A percentile compares a stretch with the other conserved stretches of the same genome.
phyloP scores from a whole-genome alignment of 2,329 filamentous ascomycete species.

The Penicillium sclerotigenum region DNA sequence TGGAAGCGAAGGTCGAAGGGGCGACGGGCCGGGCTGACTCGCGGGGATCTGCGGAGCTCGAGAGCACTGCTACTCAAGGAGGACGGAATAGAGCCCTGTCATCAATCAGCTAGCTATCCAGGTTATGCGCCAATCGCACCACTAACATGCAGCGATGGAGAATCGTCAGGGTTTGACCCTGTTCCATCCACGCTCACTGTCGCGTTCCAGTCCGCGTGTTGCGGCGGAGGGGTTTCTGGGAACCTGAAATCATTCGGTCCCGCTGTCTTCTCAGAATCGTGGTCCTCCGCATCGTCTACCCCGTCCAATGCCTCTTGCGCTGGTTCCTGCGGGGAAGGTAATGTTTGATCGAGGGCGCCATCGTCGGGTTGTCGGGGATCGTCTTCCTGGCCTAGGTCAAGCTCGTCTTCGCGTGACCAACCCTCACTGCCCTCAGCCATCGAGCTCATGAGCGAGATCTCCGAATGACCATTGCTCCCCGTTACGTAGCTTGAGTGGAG shows the following conservation, averaged over 20 bases:
- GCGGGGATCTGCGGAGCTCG: conserved; percentile 65
- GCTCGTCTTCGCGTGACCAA: conserved; percentile 57
- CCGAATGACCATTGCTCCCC: conserved; percentile 53
- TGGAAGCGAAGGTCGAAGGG: conserved; percentile 95
- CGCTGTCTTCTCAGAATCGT: conserved; percentile 20
- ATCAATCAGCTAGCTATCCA: conserved; percentile 47
- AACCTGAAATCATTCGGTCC: conserved; percentile 14
- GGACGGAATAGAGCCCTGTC: conserved; percentile 53
- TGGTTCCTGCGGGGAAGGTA: conserved; percentile 17
- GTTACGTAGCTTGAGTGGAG: conserved; percentile 10
- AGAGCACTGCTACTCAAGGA: conserved; percentile 72
- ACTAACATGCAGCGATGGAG: conserved; percentile 74
- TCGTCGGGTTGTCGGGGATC: conserved; percentile 30
- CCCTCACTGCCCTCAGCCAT: conserved; percentile 61
- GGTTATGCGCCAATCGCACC: conserved; percentile 48
- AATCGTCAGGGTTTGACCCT: conserved; percentile 75
- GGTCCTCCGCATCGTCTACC: conserved; percentile 25
- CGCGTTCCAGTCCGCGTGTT: conserved; percentile 18
- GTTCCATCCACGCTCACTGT: conserved; percentile 60
- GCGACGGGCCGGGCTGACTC: conserved; percentile 74
- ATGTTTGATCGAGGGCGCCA: conserved; percentile 25
- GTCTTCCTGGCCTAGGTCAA: conserved; percentile 44
- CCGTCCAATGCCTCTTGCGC: conserved; percentile 27
- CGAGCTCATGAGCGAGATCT: conserved; percentile 64
- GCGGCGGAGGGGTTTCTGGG: conserved; percentile 26